phyloP scores from a whole-genome alignment of 306 rosid species.

The Gastrolobium villosum region DNA sequence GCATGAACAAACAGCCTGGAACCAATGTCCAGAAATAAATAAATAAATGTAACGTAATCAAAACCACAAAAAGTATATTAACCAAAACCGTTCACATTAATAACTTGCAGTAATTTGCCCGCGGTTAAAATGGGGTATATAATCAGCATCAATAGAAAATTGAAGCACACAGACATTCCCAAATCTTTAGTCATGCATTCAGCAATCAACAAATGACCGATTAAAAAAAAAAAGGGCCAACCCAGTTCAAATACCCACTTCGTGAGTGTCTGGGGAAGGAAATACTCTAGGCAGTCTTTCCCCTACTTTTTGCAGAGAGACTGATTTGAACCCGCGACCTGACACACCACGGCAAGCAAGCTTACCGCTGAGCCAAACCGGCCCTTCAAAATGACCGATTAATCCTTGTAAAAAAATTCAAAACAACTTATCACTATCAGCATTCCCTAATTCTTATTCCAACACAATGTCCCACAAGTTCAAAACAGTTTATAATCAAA shows the following conservation, averaged over 20 bases:
- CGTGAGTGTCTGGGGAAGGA: no score
- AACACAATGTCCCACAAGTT: not conserved
- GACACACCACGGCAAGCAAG: no score
- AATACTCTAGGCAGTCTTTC: no score
- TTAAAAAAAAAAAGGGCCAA: no score
- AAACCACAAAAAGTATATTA: not conserved
- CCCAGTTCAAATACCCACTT: no score
- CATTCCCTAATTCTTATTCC: not conserved
- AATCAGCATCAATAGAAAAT: conserved; percentile 3
- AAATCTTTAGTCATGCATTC: not conserved
- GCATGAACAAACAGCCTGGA: not conserved
- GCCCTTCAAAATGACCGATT: not conserved
- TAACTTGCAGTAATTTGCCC: conserved; percentile 13
- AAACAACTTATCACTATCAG: not conserved
- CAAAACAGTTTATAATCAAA: not conserved
- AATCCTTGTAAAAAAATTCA: not conserved
- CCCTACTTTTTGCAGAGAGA: no score
- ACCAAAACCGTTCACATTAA: conserved; percentile 3
- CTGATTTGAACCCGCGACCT: no score
- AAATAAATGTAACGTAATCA: not conserved
- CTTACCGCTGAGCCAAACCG: no score
- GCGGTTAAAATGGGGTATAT: conserved; percentile 3
- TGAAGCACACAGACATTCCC: conserved; percentile 29
- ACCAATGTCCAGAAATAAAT: not conserved
- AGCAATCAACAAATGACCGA: conserved; percentile 16